Evolutionary conservation across 202 grass and related monocot genomes (phyloP).

Genomic region (Saccharum hybrid): DNA sequence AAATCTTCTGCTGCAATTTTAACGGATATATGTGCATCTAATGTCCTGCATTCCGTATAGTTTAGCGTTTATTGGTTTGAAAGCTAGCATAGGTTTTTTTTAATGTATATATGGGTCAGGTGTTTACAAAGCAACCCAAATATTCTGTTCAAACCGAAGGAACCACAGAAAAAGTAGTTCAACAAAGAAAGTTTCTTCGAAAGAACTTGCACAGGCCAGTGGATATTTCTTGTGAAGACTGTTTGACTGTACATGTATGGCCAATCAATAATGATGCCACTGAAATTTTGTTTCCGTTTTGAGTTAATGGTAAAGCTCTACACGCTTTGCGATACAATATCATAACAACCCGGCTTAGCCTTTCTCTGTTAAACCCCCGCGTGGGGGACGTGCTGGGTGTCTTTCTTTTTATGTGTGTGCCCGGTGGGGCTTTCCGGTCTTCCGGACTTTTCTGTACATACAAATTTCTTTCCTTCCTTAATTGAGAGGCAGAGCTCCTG

Average conservation of each 20-base stretch:
- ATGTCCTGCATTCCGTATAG: not conserved
- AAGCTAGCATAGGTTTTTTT: not conserved
- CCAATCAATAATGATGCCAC: not conserved
- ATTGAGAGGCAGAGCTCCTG: no score
- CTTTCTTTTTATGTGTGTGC: no score
- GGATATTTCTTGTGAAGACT: not conserved
- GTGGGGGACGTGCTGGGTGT: no score
- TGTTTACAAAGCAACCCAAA: not conserved
- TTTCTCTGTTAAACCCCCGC: no score
- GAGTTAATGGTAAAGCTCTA: not conserved
- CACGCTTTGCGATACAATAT: not conserved
- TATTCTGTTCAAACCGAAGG: conserved; percentile 20
- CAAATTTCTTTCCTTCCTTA: no score
- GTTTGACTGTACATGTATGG: not conserved
- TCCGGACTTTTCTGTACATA: no score
- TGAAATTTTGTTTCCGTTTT: not conserved
- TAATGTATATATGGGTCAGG: not conserved
- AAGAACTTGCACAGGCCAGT: not conserved
- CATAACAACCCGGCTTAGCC: not conserved
- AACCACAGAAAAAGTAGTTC: not conserved
- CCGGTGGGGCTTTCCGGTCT: no score
- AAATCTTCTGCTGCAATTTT: not conserved
- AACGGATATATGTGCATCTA: not conserved
- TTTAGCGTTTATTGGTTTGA: not conserved
- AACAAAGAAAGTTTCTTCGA: not conserved